Base-by-base conservation (phyloP, 2,329 filamentous ascomycete genomes). In the Diaporthe helianthi region DNA sequence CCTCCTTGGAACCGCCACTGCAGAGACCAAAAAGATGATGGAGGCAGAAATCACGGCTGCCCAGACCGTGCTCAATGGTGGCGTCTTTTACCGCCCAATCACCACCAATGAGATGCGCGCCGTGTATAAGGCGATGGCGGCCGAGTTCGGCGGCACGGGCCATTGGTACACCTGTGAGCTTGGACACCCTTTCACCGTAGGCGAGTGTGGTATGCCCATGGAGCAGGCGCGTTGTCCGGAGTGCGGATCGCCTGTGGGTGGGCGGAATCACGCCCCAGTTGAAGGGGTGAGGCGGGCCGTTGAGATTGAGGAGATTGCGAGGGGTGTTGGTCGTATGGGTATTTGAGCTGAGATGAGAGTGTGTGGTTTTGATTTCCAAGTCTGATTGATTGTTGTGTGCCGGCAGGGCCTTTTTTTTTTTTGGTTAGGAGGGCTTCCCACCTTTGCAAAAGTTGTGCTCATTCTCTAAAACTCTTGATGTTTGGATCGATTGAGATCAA, bases 181-280 rank as follows among this genome's bases (percentile, higher is more conserved):
- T 69, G 83, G 84, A 2, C 86, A 90, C 74, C 84, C 86, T 3
- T 90, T 92, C 72, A 87, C 88, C 0, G 83, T 92, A 38, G 89
- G 89, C 0, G 87, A 92, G 70, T 91, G 89, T 73, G 89, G 89
- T 1, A 87, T 88, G 83, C 87, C 90, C 0, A 90, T 91, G 87
- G 71, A 92, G 75, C 67, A 74, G 22, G 84, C 89, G 1, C 76
- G 76, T 2, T 93, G 91, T 72, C 89, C 90, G 0, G 85, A 92
- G 71, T 93, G 90, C 72, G 84, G 82, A 2, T 82, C 82, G 1
- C 71, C 77, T 0, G 83, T 92, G 36, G 90, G 89, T 2, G 90
- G 90, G 0, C 75, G 73, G 54, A 12, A 83, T 47, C 88, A 91
- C 75, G 65, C 10, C 10, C 70, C 83, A n/a, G 83, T 80, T 0